Evolutionary conservation across 202 grass and related monocot species (phyloP).

Genomic region (Cymbopogon flexuosus): DNA sequence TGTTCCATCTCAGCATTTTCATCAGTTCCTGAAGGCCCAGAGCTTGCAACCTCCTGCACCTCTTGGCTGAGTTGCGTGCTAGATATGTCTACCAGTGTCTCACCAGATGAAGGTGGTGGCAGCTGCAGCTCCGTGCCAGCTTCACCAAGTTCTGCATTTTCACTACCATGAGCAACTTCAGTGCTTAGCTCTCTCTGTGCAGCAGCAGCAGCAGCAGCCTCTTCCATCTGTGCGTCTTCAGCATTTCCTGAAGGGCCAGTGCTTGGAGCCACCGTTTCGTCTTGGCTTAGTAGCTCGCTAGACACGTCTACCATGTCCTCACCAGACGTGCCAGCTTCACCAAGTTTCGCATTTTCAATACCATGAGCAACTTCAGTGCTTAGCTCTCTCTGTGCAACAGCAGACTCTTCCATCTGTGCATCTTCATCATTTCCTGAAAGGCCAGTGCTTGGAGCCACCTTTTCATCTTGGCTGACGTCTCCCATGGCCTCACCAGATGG

Average conservation of each 20-base stretch:
- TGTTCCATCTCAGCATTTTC: background rate
- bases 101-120: background rate
- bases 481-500: background rate
- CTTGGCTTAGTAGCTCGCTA: background rate
- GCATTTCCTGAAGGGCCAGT: too few species aligned
- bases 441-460: background rate
- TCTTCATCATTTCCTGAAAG: background rate
- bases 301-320: background rate
- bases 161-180: background rate
- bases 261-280: background rate
- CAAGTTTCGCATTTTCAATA: background rate
- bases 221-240: too few species aligned
- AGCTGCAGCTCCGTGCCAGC: background rate
- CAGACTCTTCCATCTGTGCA: background rate
- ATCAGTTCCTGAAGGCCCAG: background rate
- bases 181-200: background rate
- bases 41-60: background rate
- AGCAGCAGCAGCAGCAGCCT: background rate
- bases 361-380: background rate
- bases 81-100: constrained; percentile 1
- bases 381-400: background rate
- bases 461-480: background rate
- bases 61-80: background rate
- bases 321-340: background rate
- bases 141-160: background rate